Base-by-base conservation (phyloP, 768 basidiomycete species). In the Leccinum boreale region DNA sequence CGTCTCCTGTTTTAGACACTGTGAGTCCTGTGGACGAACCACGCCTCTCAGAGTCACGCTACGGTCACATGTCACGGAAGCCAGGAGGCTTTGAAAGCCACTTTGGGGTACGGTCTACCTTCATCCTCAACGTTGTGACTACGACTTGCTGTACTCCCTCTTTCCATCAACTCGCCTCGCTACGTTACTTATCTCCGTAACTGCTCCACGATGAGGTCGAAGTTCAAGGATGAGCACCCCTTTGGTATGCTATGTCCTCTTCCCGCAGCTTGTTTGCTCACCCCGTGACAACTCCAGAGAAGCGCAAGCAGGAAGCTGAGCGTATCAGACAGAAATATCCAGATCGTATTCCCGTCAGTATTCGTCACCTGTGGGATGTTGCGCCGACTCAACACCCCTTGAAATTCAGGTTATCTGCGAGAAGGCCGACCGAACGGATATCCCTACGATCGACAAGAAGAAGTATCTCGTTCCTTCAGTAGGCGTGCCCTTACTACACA, bases 401-500 rank as follows among this genome's bases (percentile, higher is more conserved):
- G 55, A 39, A 51, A 56, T 58, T 42, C 65, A 98, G 95, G 96
- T 99, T 57, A 99, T 99, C 76, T 99, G 97, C 77, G 97, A 99
- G 84, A 98, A 97, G 79, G 95, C 94, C 51, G 95, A 98, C 79
- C 85, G 90, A 68, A 95, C 94, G 55, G 97, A 99, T 78, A 98
- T 99, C 73, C 92, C 95, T 1, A 95, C 94, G 28, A 98, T 99
- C 72, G 97, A 99, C 83, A 99, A 99, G 91, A 98, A 99, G 94
- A 99, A 99, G 81, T 99, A 99, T 67, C 82, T 99, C 53, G 97
- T 99, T 10, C 97, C 97, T 46, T 95, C 94, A 55, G 96, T 96
- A 68, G 67, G 90, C 73, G 45, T 50, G 21, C 45, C 24, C 46
- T 50, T 50, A 1, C 36, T 46, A 26, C 44, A n/a, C 31, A 48